These are phyloP conservation scores for Eucalyptus cloeziana DNA, from an alignment of 345 rosid species.

Conservation along the genomic window DNA sequence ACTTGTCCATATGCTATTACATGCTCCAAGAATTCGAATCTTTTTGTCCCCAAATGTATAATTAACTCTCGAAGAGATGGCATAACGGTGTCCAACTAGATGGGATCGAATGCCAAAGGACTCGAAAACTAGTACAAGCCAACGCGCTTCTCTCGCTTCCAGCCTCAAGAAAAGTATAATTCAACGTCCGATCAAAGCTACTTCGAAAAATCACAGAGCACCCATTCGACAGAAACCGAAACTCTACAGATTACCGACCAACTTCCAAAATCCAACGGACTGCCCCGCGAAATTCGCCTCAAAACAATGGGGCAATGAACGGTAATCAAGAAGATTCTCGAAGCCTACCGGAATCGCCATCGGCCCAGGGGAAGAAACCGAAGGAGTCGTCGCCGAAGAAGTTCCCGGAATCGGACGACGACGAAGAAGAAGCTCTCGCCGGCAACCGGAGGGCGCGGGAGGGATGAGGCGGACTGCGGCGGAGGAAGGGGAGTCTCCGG, in stretches of 20 bases:
- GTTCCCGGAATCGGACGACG: conserved; percentile 16
- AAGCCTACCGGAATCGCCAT: conserved; percentile 11
- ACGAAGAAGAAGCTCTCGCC: conserved; percentile 21
- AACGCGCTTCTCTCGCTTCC: background rate
- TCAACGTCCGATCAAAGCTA: background rate
- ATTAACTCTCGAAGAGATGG: background rate
- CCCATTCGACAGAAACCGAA: background rate
- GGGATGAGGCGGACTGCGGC: conserved; percentile 1
- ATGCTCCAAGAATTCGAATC: background rate
- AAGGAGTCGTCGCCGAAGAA: conserved; percentile 53
- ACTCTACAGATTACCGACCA: background rate
- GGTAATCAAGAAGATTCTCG: background rate
- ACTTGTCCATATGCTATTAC: background rate
- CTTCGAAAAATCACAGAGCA: background rate
- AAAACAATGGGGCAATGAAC: background rate
- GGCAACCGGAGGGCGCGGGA: conserved; percentile 33
- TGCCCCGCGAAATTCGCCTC: background rate
- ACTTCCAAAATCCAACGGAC: background rate
- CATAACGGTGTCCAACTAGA: background rate
- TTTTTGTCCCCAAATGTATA: background rate
- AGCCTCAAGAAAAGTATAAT: background rate
- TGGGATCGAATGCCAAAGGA: background rate
- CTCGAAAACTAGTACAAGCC: background rate
- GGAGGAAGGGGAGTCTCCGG: conserved; percentile 7
- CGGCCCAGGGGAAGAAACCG: conserved; percentile 67